Evolutionary conservation across 768 basidiomycete genomes (phyloP).

Genomic region (Ephemerocybe angulata): DNA sequence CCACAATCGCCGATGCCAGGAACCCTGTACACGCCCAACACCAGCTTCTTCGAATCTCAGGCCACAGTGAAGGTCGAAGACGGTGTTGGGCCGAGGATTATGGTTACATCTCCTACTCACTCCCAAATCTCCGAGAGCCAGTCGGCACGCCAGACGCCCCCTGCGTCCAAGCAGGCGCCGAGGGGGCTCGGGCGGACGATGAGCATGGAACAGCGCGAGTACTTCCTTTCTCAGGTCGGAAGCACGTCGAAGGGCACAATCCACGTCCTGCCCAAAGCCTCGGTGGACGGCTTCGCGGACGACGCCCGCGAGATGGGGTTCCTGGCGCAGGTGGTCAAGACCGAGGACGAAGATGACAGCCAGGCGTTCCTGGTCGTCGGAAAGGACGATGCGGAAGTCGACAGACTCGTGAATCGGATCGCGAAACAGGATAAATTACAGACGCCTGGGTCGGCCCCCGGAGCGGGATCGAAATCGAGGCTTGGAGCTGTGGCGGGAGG

Average conservation of each 20-base stretch:
- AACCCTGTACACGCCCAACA: conserved; percentile 45
- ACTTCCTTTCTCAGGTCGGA: conserved; percentile 45
- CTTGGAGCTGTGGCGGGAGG: conserved; percentile 50
- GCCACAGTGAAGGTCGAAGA: conserved; percentile 1
- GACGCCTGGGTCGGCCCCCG: conserved; percentile 21
- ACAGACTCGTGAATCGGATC: conserved; percentile 30
- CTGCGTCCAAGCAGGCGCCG: conserved; percentile 14
- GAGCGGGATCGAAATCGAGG: conserved; percentile 11
- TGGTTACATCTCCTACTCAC: conserved; percentile 14
- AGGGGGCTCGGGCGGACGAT: conserved; percentile 44
- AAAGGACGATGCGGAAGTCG: conserved; percentile 43
- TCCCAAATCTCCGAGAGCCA: conserved; percentile 1
- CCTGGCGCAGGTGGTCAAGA: conserved; percentile 37
- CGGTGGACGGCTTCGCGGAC: conserved; percentile 37
- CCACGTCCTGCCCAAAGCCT: conserved; percentile 44
- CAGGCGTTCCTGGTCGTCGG: conserved; percentile 54
- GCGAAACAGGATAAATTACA: conserved; percentile 13
- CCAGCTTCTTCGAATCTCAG: conserved; percentile 17
- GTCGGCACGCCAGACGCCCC: conserved; percentile 15
- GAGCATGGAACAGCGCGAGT: conserved; percentile 49
- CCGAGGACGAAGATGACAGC: conserved; percentile 30
- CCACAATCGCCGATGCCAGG: conserved; percentile 52
- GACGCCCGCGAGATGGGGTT: conserved; percentile 44
- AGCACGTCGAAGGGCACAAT: conserved; percentile 44
- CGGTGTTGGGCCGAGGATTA: conserved; percentile 12